Percentiles rank a stretch among this genome's conserved stretches.
These are phyloP conservation scores for Aphanomyces invadans DNA, from an alignment of 352 stramenopile genomes.

Conservation along the genomic window DNA sequence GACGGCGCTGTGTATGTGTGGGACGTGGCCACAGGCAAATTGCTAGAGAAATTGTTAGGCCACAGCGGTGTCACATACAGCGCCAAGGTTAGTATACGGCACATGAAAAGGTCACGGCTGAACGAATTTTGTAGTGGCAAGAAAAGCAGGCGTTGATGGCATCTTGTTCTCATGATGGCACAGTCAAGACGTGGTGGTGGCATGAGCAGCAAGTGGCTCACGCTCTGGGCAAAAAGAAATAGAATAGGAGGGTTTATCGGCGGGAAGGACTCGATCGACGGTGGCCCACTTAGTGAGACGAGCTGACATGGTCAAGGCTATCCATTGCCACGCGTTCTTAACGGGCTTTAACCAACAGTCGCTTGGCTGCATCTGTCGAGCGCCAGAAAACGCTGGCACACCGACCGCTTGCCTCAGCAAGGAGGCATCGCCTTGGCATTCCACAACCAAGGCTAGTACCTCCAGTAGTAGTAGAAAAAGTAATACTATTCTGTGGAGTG, in stretches of 20 bases:
- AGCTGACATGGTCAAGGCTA: too few relatives aligned
- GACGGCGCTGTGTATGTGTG: slow-evolving; percentile 83
- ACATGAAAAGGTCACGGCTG: too few relatives aligned
- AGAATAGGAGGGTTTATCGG: neutral
- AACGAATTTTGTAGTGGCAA: slow-evolving; percentile 65
- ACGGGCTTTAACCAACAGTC: too few relatives aligned
- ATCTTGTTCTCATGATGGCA: slow-evolving; percentile 80
- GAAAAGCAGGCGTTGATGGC: slow-evolving; percentile 78
- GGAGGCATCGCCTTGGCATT: too few relatives aligned
- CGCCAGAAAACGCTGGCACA: too few relatives aligned
- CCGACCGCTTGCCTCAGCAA: too few relatives aligned
- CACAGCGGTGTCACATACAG: slow-evolving; percentile 80
- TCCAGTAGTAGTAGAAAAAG: neutral
- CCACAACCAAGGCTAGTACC: too few relatives aligned
- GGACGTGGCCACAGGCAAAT: slow-evolving; percentile 78
- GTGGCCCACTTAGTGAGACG: too few relatives aligned
- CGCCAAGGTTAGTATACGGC: slow-evolving; percentile 32
- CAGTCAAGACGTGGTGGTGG: slow-evolving; percentile 88
- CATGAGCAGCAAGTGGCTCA: slow-evolving; percentile 41
- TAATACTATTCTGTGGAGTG: neutral
- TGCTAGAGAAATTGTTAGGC: slow-evolving; percentile 69
- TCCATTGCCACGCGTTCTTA: too few relatives aligned
- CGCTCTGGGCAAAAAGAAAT: slow-evolving; percentile 5
- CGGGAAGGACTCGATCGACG: neutral
- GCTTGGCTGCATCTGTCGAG: too few relatives aligned